Base-by-base conservation (phyloP, 371 early-diverging fungal species). In the Blakeslea trispora region DNA sequence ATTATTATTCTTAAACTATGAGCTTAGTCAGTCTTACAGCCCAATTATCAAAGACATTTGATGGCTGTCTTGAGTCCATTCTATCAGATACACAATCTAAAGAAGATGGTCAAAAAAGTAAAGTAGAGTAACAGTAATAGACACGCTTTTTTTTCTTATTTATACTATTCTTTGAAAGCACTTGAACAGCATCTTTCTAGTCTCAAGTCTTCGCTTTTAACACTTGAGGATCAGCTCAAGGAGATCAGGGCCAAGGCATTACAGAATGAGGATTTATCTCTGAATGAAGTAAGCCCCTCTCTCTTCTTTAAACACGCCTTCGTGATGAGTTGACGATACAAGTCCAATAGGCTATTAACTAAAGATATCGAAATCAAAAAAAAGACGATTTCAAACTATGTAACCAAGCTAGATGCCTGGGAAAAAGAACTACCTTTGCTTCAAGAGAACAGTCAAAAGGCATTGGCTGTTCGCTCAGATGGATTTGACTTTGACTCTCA, bases 51-150 rank as follows among this genome's bases (percentile, higher is more conserved):
- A 59, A 42, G 11, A 48, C 57, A 17, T 64, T 74, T 56, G 67
- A 74, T 22, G 60, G 53, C 11, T 69, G 71, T 34, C 35, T 74
- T n/a, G 75, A 66, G n/a, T 43, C 42, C 1, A 64, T 74, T 15
- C 52, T 74, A 10, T 47, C 53, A 22, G 69, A 68, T 18, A 59
- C 71, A 9, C 68, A 61, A 31, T 31, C 37, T 24, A 56, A 61
- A 53, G 57, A 55, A 34, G 64, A 54, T 17, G 54, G 21, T 46
- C 18, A 56, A 6, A 46, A 57, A 32, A 37, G 57, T 56, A 56
- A n/a, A 6, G 6, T n/a, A 28, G 5, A 28, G 7, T 28, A 28
- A 28, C 28, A 28, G n/a, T n/a, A 28, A 28, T 28, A 7, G 7
- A 28, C 3, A 28, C 28, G 28, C 28, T 3, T 28, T 28, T 35